Percentiles rank a stretch among this genome's conserved stretches.
phyloP scores from a whole-genome alignment of 495 filamentous ascomycete species.

The Neurospora sp. region DNA sequence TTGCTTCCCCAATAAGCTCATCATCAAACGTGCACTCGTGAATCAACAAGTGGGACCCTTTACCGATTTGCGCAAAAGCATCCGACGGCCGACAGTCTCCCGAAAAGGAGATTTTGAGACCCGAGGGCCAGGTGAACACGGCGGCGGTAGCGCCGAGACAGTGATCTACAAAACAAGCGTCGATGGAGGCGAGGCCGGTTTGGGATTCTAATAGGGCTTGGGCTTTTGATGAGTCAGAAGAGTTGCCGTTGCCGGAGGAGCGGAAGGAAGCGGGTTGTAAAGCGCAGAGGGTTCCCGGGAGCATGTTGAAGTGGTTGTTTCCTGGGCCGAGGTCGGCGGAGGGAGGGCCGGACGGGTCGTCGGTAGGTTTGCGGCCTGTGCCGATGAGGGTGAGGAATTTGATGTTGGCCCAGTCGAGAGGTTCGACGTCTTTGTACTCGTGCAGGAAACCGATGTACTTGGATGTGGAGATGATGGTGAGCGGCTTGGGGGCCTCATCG shows the following conservation, averaged over 20 bases:
- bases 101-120: constrained; percentile 80
- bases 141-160: constrained; percentile 71
- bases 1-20: constrained; percentile 63
- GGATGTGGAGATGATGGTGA: constrained; percentile 12
- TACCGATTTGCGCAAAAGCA: constrained; percentile 58
- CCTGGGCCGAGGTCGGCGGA: not conserved
- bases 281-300: not conserved
- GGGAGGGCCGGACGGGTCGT: not conserved
- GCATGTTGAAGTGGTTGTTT: not conserved
- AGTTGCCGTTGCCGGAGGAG: not conserved
- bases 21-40: constrained; percentile 97
- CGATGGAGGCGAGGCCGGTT: constrained; percentile 38
- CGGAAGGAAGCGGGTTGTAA: constrained; percentile 1
- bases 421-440: constrained; percentile 70
- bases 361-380: constrained; percentile 1
- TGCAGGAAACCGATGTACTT: constrained; percentile 61
- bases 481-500: constrained; percentile 28
- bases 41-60: constrained; percentile 67
- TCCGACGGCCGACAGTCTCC: constrained; percentile 80
- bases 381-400: constrained; percentile 26
- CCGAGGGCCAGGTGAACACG: constrained; percentile 63
- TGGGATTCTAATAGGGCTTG: not conserved
- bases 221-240: too few species aligned
- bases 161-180: constrained; percentile 58
- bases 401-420: constrained; percentile 48